phyloP scores from a whole-genome alignment of 371 early-diverging fungal genomes.

The Lichtheimia corymbifera region DNA sequence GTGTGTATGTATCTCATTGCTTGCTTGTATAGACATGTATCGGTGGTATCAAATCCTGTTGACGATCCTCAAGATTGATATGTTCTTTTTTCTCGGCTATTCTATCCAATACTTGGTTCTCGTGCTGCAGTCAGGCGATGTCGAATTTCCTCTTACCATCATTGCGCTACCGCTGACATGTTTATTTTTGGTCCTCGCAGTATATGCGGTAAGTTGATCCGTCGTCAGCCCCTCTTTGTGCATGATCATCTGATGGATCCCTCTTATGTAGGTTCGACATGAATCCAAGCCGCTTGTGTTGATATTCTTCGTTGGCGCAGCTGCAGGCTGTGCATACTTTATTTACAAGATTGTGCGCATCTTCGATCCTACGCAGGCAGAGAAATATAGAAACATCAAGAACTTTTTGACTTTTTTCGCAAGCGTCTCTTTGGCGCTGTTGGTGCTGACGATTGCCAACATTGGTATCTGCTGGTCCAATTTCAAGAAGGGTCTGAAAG shows the following conservation, averaged over 20 bases:
- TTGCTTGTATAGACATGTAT: slow-evolving; percentile 58
- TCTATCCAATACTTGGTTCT: slow-evolving; percentile 87
- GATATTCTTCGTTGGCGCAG: slow-evolving; percentile 68
- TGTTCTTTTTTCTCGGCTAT: slow-evolving; percentile 88
- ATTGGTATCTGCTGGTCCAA: slow-evolving; percentile 71
- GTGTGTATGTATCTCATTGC: no score
- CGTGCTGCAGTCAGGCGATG: slow-evolving; percentile 62
- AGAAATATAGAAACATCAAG: slow-evolving; percentile 63
- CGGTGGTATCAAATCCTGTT: slow-evolving; percentile 85
- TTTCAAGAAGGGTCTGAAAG: slow-evolving; percentile 83
- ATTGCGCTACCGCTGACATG: slow-evolving; percentile 79
- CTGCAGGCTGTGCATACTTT: slow-evolving; percentile 80
- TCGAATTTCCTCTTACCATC: slow-evolving; percentile 85
- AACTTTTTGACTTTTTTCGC: slow-evolving; percentile 88
- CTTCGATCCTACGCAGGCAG: slow-evolving; percentile 60
- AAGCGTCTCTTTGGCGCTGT: slow-evolving; percentile 64
- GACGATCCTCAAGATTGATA: slow-evolving; percentile 83
- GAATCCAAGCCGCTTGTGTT: slow-evolving; percentile 57
- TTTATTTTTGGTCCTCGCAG: slow-evolving; percentile 70
- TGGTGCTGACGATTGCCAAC: slow-evolving; percentile 71
- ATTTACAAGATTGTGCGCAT: slow-evolving; percentile 84
- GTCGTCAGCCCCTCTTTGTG: background rate
- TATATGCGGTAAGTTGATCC: slow-evolving; percentile 66
- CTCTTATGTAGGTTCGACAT: slow-evolving; percentile 35
- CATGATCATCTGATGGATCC: background rate